Evolutionary conservation across 2,329 filamentous ascomycete species (phyloP).

Genomic region (Tolypocladium capitatum): DNA sequence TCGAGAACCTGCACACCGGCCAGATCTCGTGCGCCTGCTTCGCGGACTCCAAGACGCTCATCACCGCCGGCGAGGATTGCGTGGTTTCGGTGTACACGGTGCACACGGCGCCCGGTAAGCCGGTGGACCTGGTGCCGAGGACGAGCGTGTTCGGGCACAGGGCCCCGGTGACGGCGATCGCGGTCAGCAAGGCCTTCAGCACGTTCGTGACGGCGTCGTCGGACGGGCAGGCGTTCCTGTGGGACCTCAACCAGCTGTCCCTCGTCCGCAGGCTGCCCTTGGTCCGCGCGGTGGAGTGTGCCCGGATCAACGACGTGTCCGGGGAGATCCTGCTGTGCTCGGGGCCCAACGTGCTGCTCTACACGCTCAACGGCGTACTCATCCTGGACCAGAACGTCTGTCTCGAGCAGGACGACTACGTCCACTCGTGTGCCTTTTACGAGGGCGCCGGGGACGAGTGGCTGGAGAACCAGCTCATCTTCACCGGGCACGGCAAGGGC

Average conservation of each 20-base stretch:
- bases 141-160: constrained; percentile 86
- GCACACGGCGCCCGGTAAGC: constrained; percentile 45
- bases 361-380: constrained; percentile 75
- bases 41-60: constrained; percentile 77
- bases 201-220: constrained; percentile 72
- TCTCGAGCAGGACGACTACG: constrained; percentile 54
- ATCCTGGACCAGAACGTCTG: constrained; percentile 76
- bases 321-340: constrained; percentile 82
- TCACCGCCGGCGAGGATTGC: constrained; percentile 87
- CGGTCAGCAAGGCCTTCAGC: constrained; percentile 77
- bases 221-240: constrained; percentile 75
- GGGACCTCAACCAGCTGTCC: constrained; percentile 84
- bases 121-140: constrained; percentile 65
- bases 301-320: constrained; percentile 77
- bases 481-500: constrained; percentile 77
- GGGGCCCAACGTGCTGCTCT: constrained; percentile 61
- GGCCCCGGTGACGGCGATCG: constrained; percentile 66
- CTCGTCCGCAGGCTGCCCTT: constrained; percentile 65
- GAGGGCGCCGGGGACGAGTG: constrained; percentile 85
- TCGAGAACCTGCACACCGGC: constrained; percentile 86
- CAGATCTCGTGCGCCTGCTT: constrained; percentile 76
- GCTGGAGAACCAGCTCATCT: constrained; percentile 73
- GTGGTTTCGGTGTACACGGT: constrained; percentile 78
- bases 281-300: constrained; percentile 52
- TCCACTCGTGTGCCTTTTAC: constrained; percentile 81